phyloP scores from a whole-genome alignment of 768 basidiomycete species.

The Clathrus columnatus region DNA sequence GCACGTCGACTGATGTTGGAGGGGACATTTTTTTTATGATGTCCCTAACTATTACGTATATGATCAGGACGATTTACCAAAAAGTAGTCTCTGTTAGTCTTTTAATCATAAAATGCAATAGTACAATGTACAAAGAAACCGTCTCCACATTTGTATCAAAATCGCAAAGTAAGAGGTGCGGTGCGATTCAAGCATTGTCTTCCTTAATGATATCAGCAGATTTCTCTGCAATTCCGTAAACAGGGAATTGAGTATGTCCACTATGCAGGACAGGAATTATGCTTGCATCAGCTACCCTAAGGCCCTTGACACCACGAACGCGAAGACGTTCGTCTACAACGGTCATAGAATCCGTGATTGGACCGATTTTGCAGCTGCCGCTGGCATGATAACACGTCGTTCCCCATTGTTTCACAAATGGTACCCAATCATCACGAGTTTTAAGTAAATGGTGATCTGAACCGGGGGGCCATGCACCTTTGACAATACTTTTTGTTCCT shows the following conservation, averaged over 20 bases:
- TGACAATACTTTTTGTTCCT: background rate
- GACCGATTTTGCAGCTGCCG: conserved; percentile 31
- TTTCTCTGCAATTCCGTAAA: conserved; percentile 9
- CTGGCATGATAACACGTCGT: conserved; percentile 25
- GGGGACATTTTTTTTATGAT: too few relatives aligned
- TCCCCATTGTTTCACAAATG: background rate
- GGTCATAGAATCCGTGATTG: conserved; percentile 26
- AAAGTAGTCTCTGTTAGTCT: too few relatives aligned
- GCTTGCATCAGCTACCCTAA: conserved; percentile 32
- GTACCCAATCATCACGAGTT: background rate
- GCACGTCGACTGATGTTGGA: too few relatives aligned
- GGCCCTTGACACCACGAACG: conserved; percentile 36
- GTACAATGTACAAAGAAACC: too few relatives aligned
- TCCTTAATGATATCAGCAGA: conserved; percentile 13
- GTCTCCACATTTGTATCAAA: too few relatives aligned
- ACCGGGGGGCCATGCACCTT: background rate
- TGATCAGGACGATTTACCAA: too few relatives aligned
- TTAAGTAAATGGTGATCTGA: background rate
- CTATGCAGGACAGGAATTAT: conserved; percentile 20
- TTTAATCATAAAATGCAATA: too few relatives aligned
- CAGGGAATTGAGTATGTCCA: conserved; percentile 4
- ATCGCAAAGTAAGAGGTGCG: too few relatives aligned
- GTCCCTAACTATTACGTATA: too few relatives aligned
- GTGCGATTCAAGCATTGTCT: too few relatives aligned
- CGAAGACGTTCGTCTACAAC: conserved; percentile 39